phyloP scores from a whole-genome alignment of 2,329 filamentous ascomycete species.

The Exophiala dermatitidis region DNA sequence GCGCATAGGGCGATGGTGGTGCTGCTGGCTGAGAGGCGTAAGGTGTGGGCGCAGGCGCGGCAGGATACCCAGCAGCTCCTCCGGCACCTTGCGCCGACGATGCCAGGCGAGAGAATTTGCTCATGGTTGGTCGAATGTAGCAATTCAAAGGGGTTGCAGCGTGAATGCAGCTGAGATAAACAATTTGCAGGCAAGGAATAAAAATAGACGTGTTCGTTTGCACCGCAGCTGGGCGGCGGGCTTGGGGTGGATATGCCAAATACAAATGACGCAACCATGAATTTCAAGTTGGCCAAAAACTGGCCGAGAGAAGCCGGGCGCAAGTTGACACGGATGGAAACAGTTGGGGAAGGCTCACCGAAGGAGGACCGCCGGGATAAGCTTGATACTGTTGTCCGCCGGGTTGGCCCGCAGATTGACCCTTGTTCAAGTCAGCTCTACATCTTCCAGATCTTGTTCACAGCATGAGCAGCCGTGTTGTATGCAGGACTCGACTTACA shows the following conservation, averaged over 20 bases:
- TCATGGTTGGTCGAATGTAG: slow-evolving; percentile 17
- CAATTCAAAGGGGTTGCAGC: not conserved
- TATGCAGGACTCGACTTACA: slow-evolving; percentile 41
- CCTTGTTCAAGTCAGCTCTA: slow-evolving; percentile 11
- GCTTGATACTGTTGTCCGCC: slow-evolving; percentile 45
- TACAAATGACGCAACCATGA: slow-evolving; percentile 14
- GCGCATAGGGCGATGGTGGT: slow-evolving; percentile 29
- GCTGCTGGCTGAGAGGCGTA: slow-evolving; percentile 12
- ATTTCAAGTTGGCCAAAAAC: slow-evolving; percentile 17
- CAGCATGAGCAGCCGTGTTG: not conserved
- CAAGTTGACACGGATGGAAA: not conserved
- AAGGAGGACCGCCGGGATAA: slow-evolving; percentile 41
- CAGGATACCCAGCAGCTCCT: slow-evolving; percentile 13
- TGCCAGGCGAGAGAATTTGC: slow-evolving; percentile 26
- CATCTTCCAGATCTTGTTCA: slow-evolving; percentile 2
- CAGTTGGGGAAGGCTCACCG: slow-evolving; percentile 30
- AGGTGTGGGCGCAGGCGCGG: slow-evolving; percentile 27
- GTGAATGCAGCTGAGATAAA: not conserved
- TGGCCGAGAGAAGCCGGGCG: not conserved
- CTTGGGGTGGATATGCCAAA: slow-evolving; percentile 13
- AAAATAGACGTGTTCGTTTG: slow-evolving; percentile 28
- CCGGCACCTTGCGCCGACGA: slow-evolving; percentile 8
- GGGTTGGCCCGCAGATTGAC: slow-evolving; percentile 33
- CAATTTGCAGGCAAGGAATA: not conserved
- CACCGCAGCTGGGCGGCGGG: not conserved